Conservation (phyloP, 345 rosid species). For the Gossypium ekmanianum region DNA sequence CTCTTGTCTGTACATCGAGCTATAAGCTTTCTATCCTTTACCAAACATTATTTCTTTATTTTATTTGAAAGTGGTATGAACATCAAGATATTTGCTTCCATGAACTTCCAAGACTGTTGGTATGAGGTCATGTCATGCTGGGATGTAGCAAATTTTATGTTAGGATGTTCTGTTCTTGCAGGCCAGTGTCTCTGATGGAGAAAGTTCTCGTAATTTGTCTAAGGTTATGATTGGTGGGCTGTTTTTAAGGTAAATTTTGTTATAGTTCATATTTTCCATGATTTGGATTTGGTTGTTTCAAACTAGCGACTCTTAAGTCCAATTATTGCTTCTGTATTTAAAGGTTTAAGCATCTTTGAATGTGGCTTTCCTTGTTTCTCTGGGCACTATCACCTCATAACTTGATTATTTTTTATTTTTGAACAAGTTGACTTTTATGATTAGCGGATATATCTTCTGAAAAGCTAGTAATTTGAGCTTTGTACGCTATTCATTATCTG, state of each 20-base stretch:
- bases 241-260: slow-evolving; percentile 66
- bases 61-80: not conserved
- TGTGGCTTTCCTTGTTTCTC: slow-evolving; percentile 1
- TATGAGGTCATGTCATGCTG: slow-evolving; percentile 6
- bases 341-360: slow-evolving; percentile 12
- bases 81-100: not conserved
- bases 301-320: slow-evolving; percentile 5
- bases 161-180: slow-evolving; percentile 35
- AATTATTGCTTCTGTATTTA: slow-evolving; percentile 2
- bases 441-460: not conserved
- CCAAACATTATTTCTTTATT: not conserved
- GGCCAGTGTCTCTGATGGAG: slow-evolving; percentile 93
- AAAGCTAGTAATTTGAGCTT: not conserved
- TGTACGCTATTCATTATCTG: not conserved
- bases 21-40: not conserved
- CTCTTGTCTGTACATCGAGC: not conserved
- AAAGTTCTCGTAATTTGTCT: slow-evolving; percentile 66
- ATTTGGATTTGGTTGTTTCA: slow-evolving; percentile 6
- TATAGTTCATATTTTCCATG: not conserved
- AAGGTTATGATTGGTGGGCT: slow-evolving; percentile 72
- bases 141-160: slow-evolving; percentile 19
- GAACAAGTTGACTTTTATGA: not conserved
- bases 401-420: not conserved
- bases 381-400: not conserved
- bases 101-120: not conserved